phyloP scores from a whole-genome alignment of 2,329 filamentous ascomycete species.

The Neurospora crassa region DNA sequence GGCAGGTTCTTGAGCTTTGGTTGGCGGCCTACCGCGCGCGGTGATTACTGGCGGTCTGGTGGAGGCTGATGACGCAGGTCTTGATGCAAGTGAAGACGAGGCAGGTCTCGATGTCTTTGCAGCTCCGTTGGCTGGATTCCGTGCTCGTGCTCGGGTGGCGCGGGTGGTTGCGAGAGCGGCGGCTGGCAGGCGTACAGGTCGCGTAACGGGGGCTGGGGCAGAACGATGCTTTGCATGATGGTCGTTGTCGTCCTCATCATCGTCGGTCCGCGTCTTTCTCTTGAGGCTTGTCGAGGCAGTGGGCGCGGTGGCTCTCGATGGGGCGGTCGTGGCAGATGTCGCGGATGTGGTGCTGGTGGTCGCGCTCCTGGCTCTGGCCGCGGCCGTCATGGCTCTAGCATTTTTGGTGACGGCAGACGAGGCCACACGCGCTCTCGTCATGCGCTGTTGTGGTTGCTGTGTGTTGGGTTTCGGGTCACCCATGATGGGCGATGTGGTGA shows the following conservation, averaged over 20 bases:
- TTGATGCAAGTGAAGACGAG: background rate
- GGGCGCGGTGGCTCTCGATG: constrained; percentile 22
- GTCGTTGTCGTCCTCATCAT: constrained; percentile 34
- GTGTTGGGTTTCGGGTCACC: constrained; percentile 23
- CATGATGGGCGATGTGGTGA: constrained; percentile 28
- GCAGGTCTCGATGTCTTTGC: constrained; percentile 12
- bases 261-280: constrained; percentile 47
- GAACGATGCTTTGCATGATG: constrained; percentile 22
- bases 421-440: constrained; percentile 42
- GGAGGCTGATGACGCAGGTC: background rate
- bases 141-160: constrained; percentile 35
- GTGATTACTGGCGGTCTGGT: constrained; percentile 4
- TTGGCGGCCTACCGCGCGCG: constrained; percentile 14
- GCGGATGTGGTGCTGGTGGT: constrained; percentile 25
- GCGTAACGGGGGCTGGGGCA: constrained; percentile 3
- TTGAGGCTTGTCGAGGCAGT: constrained; percentile 27
- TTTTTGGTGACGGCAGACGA: constrained; percentile 29
- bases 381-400: constrained; percentile 38
- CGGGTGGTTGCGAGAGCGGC: constrained; percentile 24
- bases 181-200: constrained; percentile 7
- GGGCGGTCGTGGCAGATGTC: constrained; percentile 24
- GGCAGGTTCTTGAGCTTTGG: constrained; percentile 1
- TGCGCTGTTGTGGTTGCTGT: constrained; percentile 47
- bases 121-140: constrained; percentile 27
- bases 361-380: constrained; percentile 36